Base-by-base conservation (phyloP, 768 basidiomycete genomes). In the Amanita exitialis region DNA sequence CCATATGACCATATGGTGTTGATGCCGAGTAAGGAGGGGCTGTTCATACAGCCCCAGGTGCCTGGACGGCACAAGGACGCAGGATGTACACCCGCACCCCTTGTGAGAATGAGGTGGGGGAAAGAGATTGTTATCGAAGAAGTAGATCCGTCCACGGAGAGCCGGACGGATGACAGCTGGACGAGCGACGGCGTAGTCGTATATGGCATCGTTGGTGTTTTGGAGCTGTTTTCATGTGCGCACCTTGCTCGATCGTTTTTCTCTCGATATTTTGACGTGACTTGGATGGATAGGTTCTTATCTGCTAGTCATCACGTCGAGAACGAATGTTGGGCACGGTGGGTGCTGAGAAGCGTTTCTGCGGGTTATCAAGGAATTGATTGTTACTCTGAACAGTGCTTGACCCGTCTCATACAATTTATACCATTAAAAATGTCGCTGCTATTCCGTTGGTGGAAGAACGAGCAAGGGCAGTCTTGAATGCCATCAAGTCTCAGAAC, bases 171-270 rank as follows among this genome's bases (percentile, higher is more conserved):
- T 12, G 56, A 66, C 16, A 72, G 79, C 60, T 87, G 86, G 83
- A 62, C 67, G 15, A 64, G 72, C 16, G 39, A 41, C 52, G 50
- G 42, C n/a, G 76, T 78, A 36, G 64, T 86, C 39, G 73, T 89
- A 9, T 83, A 88, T 63, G 90, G 89, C 10, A 78, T 92, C 55
- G 69, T 90, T 39, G 89, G 89, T 13, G 69, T 87, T 15, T 60
- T 92, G 54, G 79, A 82, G 54, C 65, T 92, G 20, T 87, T 82
- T 61, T 75, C 82, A 59, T 78, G 89, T 90, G 66, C 53, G 69
- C 64, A 3, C 13, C 32, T 13, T 32, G 32, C 36, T 25, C 37
- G 21, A 21, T 30, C 43, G 43, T 56, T 53, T 50, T 41, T 41
- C 53, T 49, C 38, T 28, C 38, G 54, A 53, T 53, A 39, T 6